Evolutionary conservation across 495 filamentous ascomycete genomes (phyloP), one percentile per base, ranked within the genome.

Genomic region (Neurospora discreta): DNA sequence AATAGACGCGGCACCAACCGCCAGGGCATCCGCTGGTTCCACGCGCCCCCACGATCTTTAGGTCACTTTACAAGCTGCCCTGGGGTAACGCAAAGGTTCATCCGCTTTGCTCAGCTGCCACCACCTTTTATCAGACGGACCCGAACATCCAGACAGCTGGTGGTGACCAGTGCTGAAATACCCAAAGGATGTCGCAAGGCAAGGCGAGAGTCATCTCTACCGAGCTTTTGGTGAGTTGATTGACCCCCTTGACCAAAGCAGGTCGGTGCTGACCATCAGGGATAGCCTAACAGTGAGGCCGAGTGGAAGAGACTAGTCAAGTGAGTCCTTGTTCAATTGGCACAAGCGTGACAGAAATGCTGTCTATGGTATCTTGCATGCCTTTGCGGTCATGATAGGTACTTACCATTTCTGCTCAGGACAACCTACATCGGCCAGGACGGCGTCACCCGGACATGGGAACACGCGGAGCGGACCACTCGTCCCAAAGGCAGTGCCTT

Each of bases 381-480:
- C 46, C 23, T 40, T 39, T 39, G 10, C 69, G 8, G 23, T 16
- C 16, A n/a, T 2, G 3, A 42, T 26, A n/a, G n/a, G n/a, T n/a
- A 65, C 71, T 78, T 20, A 80, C 71, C 58, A 1, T 23, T 41
- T 36, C 36, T 42, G 18, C 18, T 20, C 46, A 91, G 90, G 75
- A 90, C 89, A 38, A 93, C 87, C 16, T 96, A 94, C 77, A 83
- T 78, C 42, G 93, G 95, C 74, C 90, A 91, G 1, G 84, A 88
- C 10, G 91, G 89, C 36, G 83, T 88, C 18, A 82, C 86, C 69
- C 86, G 92, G 71, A 92, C 88, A 41, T 95, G 92, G 92, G 93
- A 96, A 78, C 92, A 90, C 3, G 91, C 90, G 16, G 93, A 95
- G 79, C 85, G 93, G 15, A 85, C 84, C 74, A 95, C 93, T 9